These are phyloP conservation scores for Termitomyces sp. DNA, from an alignment of 768 basidiomycete species.

Conservation along the genomic window DNA sequence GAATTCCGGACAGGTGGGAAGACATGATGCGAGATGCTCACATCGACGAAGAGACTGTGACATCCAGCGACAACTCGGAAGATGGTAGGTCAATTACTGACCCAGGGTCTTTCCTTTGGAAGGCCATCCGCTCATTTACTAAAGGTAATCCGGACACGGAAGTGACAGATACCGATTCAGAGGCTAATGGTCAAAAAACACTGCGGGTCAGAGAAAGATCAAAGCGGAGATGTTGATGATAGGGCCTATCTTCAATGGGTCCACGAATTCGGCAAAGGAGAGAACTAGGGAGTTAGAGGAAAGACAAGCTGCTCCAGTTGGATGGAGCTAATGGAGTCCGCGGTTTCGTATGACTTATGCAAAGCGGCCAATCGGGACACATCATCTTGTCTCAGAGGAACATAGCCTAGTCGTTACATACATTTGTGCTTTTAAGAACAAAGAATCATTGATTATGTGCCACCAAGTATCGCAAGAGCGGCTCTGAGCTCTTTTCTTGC, in stretches of 20 bases:
- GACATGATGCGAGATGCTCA: conserved; percentile 22
- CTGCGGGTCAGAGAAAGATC: background rate
- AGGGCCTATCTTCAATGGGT: background rate
- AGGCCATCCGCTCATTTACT: background rate
- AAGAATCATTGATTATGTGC: conserved; percentile 24
- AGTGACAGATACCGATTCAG: background rate
- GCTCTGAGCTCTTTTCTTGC: conserved; percentile 77
- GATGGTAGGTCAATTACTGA: background rate
- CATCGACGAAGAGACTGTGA: conserved; percentile 4
- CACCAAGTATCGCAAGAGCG: conserved; percentile 67
- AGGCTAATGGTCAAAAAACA: background rate
- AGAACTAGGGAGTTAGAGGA: background rate
- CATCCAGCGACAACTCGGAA: background rate
- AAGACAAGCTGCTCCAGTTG: background rate
- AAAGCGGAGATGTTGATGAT: conserved; percentile 4
- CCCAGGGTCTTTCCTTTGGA: background rate
- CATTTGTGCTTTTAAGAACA: background rate
- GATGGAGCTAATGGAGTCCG: background rate
- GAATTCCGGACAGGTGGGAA: conserved; percentile 43
- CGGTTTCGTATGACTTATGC: background rate
- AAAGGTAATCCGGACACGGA: background rate
- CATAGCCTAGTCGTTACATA: background rate
- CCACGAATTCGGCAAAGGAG: background rate
- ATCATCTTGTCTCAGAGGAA: background rate
- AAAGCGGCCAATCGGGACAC: background rate